Percentiles rank a stretch among this genome's conserved stretches.
Evolutionary conservation across 1,284 basidiomycete species (phyloP).

Genomic region (Caloboletus firmus): DNA sequence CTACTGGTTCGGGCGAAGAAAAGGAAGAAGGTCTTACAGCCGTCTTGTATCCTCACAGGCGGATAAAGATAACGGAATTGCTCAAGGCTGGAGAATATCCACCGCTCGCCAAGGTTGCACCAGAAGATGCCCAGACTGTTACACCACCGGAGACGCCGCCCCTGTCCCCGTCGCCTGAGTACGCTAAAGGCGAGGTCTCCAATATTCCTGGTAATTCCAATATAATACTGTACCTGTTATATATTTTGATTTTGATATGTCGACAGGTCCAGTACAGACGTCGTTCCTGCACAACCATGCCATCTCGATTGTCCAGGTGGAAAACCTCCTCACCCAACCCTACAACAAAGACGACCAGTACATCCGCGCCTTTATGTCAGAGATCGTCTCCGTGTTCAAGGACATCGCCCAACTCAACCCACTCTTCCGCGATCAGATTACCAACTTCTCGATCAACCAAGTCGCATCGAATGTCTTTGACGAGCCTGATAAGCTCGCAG

Average conservation of each 20-base stretch:
- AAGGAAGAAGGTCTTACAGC: conserved; percentile 90
- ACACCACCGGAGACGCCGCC: conserved; percentile 55
- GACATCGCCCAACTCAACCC: conserved; percentile 98
- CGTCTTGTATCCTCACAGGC: conserved; percentile 92
- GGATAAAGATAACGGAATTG: conserved; percentile 89
- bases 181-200: conserved; percentile 15
- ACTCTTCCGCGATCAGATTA: conserved; percentile 97
- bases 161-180: conserved; percentile 40
- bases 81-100: conserved; percentile 61
- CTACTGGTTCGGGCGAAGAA: conserved; percentile 58
- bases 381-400: conserved; percentile 98
- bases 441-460: conserved; percentile 95
- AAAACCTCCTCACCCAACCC: conserved; percentile 78
- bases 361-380: conserved; percentile 93
- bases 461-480: conserved; percentile 97
- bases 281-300: conserved; percentile 89
- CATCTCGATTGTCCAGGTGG: conserved; percentile 90
- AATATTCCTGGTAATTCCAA: conserved; percentile 19
- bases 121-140: conserved; percentile 45
- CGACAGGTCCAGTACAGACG: conserved; percentile 68
- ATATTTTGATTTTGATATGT: background rate
- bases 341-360: conserved; percentile 95
- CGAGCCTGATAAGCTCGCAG: conserved; percentile 96
- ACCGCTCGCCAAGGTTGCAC: conserved; percentile 50
- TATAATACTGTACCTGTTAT: background rate